phyloP scores from a whole-genome alignment of 2,329 filamentous ascomycete genomes.

The Penicillium thymicola region DNA sequence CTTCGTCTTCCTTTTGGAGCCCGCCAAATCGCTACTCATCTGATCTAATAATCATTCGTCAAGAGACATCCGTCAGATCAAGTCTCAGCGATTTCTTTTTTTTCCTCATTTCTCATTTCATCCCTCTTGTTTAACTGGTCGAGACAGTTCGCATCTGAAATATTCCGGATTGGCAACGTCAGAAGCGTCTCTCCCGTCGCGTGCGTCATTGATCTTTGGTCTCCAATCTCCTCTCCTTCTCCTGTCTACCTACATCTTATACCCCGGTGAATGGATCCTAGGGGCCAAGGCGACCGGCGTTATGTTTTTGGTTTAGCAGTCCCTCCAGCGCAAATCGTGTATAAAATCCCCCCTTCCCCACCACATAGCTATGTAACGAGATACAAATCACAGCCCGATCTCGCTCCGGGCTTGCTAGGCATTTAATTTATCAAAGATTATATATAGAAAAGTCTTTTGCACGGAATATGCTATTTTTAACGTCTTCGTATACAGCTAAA shows the following conservation, averaged over 20 bases:
- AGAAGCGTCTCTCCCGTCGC: neutral
- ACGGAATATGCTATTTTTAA: too few species aligned
- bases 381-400: neutral
- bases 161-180: neutral
- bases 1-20: neutral
- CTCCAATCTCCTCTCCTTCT: conserved; percentile 15
- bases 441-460: too few species aligned
- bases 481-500: too few species aligned
- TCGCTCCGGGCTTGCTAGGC: neutral
- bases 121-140: neutral
- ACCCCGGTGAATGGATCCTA: conserved; percentile 22
- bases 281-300: conserved; percentile 17
- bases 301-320: conserved; percentile 4
- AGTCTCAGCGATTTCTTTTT: neutral
- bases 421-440: neutral
- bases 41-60: neutral
- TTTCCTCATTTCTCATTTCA: neutral
- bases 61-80: neutral
- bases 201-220: neutral
- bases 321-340: conserved; percentile 10
- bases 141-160: neutral
- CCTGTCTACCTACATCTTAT: conserved; percentile 22
- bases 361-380: conserved; percentile 17
- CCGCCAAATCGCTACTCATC: neutral
- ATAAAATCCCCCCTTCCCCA: conserved; percentile 16